Evolutionary conservation across 257 asterid species (phyloP).

Genomic region (Salvia hispanica): DNA sequence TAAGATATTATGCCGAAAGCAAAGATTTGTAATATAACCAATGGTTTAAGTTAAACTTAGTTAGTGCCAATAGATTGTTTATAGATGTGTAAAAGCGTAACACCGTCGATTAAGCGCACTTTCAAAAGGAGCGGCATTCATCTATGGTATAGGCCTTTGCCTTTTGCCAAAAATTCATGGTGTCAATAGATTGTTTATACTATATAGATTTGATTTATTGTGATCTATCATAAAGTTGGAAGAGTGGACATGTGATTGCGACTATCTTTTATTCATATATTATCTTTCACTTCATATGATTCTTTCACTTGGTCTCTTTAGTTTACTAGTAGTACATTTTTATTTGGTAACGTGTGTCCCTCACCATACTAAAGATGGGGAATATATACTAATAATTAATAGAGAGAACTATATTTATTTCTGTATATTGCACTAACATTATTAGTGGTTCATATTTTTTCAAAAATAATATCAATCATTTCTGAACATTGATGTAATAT

Average conservation of each 20-base stretch:
- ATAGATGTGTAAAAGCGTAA: background rate
- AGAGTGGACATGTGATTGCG: slow-evolving; percentile 1
- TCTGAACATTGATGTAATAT: too few relatives aligned
- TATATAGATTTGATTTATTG: background rate
- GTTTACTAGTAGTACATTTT: too few relatives aligned
- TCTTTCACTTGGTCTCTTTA: too few relatives aligned
- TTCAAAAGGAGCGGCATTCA: background rate
- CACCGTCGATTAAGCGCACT: slow-evolving; percentile 4
- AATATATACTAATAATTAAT: too few relatives aligned
- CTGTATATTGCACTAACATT: too few relatives aligned
- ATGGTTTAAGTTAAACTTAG: background rate
- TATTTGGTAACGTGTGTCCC: too few relatives aligned
- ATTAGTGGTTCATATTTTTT: too few relatives aligned
- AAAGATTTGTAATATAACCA: background rate
- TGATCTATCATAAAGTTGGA: background rate
- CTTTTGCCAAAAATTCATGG: background rate
- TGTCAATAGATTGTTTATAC: background rate
- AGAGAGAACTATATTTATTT: too few relatives aligned
- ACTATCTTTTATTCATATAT: background rate
- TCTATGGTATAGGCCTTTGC: background rate
- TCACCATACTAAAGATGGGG: too few relatives aligned
- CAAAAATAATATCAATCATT: too few relatives aligned
- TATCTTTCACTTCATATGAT: too few relatives aligned
- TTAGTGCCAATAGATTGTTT: background rate
- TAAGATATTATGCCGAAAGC: background rate